Evolutionary conservation across 2,329 filamentous ascomycete species (phyloP).

Genomic region (Fusarium oxysporum): DNA sequence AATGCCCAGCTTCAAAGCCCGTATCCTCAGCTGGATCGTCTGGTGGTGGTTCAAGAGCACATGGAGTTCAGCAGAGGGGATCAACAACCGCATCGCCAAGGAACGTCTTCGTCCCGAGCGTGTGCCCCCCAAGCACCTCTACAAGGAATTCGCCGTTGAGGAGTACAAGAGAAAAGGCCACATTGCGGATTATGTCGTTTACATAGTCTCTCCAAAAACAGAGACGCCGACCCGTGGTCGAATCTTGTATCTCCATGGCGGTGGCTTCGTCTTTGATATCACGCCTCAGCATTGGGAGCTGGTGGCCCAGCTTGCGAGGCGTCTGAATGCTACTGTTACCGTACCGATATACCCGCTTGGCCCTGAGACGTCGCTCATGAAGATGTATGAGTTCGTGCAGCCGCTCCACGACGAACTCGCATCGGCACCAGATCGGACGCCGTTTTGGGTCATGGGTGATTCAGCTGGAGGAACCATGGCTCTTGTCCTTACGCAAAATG

Average conservation of each 20-base stretch:
- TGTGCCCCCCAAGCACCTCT: conserved; percentile 41
- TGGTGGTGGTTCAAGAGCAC: conserved; percentile 45
- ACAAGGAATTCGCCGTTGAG: conserved; percentile 44
- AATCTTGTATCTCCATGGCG: conserved; percentile 50
- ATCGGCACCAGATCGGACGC: conserved; percentile 42
- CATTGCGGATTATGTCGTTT: conserved; percentile 38
- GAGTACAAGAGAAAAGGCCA: conserved; percentile 33
- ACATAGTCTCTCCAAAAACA: conserved; percentile 48
- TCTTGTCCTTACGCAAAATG: conserved; percentile 48
- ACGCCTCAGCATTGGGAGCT: conserved; percentile 46
- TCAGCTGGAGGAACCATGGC: conserved; percentile 49
- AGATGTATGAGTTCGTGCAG: conserved; percentile 49
- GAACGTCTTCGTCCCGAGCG: conserved; percentile 36
- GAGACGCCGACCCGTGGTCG: conserved; percentile 45
- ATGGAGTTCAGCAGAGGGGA: conserved; percentile 41
- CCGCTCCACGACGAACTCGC: conserved; percentile 50
- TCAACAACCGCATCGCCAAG: conserved; percentile 43
- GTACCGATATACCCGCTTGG: conserved; percentile 50
- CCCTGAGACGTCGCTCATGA: conserved; percentile 47
- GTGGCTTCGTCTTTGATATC: conserved; percentile 49
- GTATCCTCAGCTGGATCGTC: conserved; percentile 44
- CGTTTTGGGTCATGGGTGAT: conserved; percentile 48
- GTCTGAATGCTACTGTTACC: conserved; percentile 48
- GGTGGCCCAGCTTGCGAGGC: conserved; percentile 44
- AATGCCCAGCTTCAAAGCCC: conserved; percentile 46